phyloP scores from a whole-genome alignment of 768 basidiomycete species.

The Daedaleopsis nitida region DNA sequence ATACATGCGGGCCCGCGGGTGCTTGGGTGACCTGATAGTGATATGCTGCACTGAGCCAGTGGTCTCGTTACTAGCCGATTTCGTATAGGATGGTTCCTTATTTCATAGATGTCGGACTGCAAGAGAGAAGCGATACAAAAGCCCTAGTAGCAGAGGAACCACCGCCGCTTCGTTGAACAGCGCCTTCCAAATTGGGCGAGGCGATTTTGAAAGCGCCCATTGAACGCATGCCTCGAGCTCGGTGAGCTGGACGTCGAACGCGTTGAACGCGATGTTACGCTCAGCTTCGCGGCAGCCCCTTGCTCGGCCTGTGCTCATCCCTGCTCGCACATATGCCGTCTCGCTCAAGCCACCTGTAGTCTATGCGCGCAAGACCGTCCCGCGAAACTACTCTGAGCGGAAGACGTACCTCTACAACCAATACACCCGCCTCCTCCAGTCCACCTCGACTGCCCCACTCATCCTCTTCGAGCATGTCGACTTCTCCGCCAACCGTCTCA shows the following conservation, averaged over 20 bases:
- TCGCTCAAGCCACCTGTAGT: slow-evolving; percentile 37
- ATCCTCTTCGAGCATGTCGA: slow-evolving; percentile 80
- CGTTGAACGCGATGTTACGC: slow-evolving; percentile 17
- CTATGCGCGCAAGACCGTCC: slow-evolving; percentile 53
- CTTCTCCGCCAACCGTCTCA: slow-evolving; percentile 68
- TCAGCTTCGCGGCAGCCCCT: slow-evolving; percentile 13
- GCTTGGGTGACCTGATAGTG: no score
- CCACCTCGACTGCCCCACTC: slow-evolving; percentile 58
- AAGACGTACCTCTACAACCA: slow-evolving; percentile 82
- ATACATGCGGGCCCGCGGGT: no score
- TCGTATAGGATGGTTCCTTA: no score
- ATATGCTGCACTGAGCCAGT: no score
- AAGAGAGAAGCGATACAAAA: no score
- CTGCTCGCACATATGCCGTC: slow-evolving; percentile 18
- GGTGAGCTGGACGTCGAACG: neutral
- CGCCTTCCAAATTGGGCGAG: neutral
- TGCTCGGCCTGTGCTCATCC: slow-evolving; percentile 9
- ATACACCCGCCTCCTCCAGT: slow-evolving; percentile 71
- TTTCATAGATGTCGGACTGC: no score
- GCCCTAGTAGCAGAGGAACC: no score
- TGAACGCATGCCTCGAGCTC: neutral
- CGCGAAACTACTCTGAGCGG: slow-evolving; percentile 75
- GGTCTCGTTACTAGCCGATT: no score
- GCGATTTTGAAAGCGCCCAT: slow-evolving; percentile 5
- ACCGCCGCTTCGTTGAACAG: no score